Base-by-base conservation (phyloP, 345 rosid species). In the Heritiera littoralis region DNA sequence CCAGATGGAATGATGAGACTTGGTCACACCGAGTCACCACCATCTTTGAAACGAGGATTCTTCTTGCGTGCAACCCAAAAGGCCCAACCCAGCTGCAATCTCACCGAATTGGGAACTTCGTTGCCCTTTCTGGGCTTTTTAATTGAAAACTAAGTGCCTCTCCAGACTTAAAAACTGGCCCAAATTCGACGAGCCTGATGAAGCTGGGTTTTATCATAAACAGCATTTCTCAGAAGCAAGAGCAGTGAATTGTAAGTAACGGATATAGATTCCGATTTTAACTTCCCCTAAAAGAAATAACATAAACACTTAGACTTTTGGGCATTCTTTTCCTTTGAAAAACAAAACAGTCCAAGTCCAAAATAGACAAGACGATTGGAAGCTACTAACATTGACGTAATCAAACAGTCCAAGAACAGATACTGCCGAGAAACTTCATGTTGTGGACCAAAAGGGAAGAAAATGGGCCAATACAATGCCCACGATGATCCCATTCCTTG, bases 1-100 rank as follows among this genome's bases (percentile, higher is more conserved):
- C 5, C 89, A 94, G 0, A 91, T 54, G 0, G 88, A 83, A 70
- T 70, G 67, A 70, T 91, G 97, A 9, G 83, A 79, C 56, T 90
- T 88, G 93, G 59, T 88, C 87, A 17, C 95, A 88, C 93, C 92
- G 91, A 8, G 89, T 80, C 51, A 89, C 66, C 46, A 88, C 78
- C 70, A 1, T 76, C 82, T 66, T 70, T 38, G 35, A 60, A n/a
- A 46, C 63, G 7, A n/a, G n/a, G 17, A 66, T 41, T 56, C 12
- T 80, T 80, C 4, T 75, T 81, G 0, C 87, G 82, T 9, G 78
- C 79, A 80, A 84, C 85, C 89, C 87, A 85, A 76, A 88, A 60
- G 78, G 7, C 76, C 51, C 52, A 87, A 54, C 14, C 89, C 86
- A 0, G 85, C 82, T 0, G 70, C 79, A 7, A 85, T 80, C 59